Evolutionary conservation across 2,329 filamentous ascomycete species (phyloP).

Genomic region (Cladobotryum mycophilum): DNA sequence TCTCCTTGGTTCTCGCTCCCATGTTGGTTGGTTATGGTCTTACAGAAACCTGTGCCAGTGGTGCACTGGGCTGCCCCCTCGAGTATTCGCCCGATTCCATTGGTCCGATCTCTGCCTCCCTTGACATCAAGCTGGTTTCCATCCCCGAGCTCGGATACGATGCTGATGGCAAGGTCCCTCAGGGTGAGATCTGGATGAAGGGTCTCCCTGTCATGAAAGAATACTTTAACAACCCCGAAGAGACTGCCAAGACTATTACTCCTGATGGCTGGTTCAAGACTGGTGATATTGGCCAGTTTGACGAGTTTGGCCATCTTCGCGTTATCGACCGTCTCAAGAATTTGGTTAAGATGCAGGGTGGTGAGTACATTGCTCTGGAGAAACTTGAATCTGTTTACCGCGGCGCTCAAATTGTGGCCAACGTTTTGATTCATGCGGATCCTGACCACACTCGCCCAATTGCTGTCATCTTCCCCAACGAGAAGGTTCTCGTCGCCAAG

Average conservation of each 20-base stretch:
- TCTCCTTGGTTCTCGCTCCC: slow-evolving; percentile 85
- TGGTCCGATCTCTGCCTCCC: slow-evolving; percentile 67
- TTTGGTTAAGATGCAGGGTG: slow-evolving; percentile 88
- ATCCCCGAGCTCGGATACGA: slow-evolving; percentile 84
- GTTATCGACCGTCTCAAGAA: slow-evolving; percentile 99
- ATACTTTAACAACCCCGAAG: slow-evolving; percentile 81
- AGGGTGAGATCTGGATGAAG: slow-evolving; percentile 88
- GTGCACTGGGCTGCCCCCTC: slow-evolving; percentile 73
- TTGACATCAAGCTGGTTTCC: slow-evolving; percentile 90
- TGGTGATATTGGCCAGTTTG: slow-evolving; percentile 89
- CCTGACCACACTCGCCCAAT: slow-evolving; percentile 69
- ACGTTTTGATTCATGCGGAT: slow-evolving; percentile 83
- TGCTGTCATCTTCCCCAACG: slow-evolving; percentile 68
- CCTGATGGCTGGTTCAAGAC: slow-evolving; percentile 95
- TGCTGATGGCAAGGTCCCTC: slow-evolving; percentile 66
- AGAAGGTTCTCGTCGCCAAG: slow-evolving; percentile 55
- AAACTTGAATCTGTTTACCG: slow-evolving; percentile 92
- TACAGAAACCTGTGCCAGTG: slow-evolving; percentile 86
- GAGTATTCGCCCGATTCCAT: slow-evolving; percentile 74
- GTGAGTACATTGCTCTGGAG: slow-evolving; percentile 95
- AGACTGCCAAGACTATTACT: slow-evolving; percentile 72
- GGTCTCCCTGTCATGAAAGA: slow-evolving; percentile 67
- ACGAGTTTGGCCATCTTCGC: slow-evolving; percentile 68
- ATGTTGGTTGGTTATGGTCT: slow-evolving; percentile 94
- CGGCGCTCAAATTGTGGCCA: slow-evolving; percentile 68